Conservation (phyloP, 192 early-diverging fungal species). For the Rhizophlyctis rosea region DNA sequence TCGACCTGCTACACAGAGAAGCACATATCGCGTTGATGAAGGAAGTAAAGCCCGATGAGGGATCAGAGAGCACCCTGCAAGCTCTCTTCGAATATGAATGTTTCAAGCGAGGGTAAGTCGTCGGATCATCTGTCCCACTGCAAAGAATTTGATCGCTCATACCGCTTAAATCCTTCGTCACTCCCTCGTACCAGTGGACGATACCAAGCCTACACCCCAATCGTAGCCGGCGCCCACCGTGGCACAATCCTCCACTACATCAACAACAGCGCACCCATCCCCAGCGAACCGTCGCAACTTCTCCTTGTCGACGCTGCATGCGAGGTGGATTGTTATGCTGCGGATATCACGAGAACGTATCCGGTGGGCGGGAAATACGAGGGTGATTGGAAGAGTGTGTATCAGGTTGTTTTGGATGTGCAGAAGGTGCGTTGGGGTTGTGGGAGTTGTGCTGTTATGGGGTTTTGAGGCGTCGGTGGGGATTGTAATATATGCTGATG, state of each 20-base stretch:
- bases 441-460: too few species aligned
- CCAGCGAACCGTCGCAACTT: conserved; percentile 42
- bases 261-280: conserved; percentile 61
- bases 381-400: conserved; percentile 67
- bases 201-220: conserved; percentile 81
- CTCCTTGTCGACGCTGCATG: conserved; percentile 60
- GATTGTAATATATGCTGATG: too few species aligned
- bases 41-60: conserved; percentile 54
- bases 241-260: conserved; percentile 83
- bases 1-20: conserved; percentile 32
- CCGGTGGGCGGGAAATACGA: conserved; percentile 76
- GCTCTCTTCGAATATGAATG: conserved; percentile 76
- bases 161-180: too few species aligned
- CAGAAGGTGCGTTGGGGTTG: conserved; percentile 49
- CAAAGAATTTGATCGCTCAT: too few species aligned
- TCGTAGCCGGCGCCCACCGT: conserved; percentile 74
- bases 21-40: conserved; percentile 81
- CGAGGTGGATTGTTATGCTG: conserved; percentile 75
- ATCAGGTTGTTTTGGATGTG: conserved; percentile 78
- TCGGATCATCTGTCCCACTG: not conserved
- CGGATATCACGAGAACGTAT: conserved; percentile 87
- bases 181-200: conserved; percentile 37
- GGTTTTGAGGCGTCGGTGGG: too few species aligned
- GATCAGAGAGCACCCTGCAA: conserved; percentile 70
- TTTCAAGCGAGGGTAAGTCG: conserved; percentile 49